Percentiles rank a stretch among this genome's conserved stretches.
Evolutionary conservation across 2,329 filamentous ascomycete species (phyloP).

Genomic region (Blastomyces emzantsi): DNA sequence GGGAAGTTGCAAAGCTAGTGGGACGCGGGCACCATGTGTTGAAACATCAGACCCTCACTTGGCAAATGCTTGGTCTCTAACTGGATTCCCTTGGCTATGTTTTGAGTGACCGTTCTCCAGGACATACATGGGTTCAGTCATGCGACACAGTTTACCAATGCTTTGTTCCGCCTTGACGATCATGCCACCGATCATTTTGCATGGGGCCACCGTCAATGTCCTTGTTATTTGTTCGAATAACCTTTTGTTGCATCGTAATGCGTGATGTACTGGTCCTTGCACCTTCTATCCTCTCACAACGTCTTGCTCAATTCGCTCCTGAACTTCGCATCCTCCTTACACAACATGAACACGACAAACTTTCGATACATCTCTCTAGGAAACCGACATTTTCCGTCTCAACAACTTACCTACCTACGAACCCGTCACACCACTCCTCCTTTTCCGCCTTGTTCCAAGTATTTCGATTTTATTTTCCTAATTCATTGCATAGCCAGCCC

Average conservation of each 20-base stretch:
- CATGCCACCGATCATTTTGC: neutral
- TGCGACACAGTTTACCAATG: slow-evolving; percentile 8
- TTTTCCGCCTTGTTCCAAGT: neutral
- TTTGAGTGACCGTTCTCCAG: neutral
- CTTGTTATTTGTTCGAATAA: neutral
- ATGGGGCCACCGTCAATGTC: neutral
- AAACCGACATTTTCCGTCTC: neutral
- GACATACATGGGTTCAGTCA: slow-evolving; percentile 2
- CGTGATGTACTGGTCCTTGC: neutral
- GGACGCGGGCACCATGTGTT: neutral
- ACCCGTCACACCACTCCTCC: neutral
- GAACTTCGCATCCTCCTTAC: neutral
- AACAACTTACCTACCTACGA: neutral
- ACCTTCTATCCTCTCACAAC: neutral
- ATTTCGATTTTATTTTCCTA: neutral
- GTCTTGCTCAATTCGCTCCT: neutral
- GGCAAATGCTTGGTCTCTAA: neutral
- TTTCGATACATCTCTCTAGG: neutral
- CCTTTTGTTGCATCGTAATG: neutral
- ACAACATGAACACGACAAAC: neutral
- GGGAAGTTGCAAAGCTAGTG: neutral
- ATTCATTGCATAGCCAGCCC: slow-evolving; percentile 5
- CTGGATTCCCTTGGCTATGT: slow-evolving; percentile 1
- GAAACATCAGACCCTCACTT: neutral
- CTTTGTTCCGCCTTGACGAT: neutral